phyloP scores from a whole-genome alignment of 2,329 filamentous ascomycete species.

The Lasiodiplodia gonubiensis region DNA sequence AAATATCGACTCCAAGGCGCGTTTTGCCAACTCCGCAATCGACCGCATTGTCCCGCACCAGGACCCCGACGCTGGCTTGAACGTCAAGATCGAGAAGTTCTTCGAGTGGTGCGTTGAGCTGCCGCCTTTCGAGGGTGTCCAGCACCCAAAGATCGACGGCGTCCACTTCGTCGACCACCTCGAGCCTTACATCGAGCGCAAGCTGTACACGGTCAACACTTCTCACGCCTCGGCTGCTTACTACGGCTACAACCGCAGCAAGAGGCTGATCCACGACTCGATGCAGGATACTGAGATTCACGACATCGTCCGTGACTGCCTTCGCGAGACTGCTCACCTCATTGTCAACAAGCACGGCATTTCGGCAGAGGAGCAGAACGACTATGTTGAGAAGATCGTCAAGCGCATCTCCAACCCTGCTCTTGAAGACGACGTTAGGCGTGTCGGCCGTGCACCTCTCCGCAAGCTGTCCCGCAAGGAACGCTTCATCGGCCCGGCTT shows the following conservation, averaged over 20 bases:
- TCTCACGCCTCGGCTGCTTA: constrained; percentile 95
- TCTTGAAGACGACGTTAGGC: constrained; percentile 89
- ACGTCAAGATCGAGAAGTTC: constrained; percentile 97
- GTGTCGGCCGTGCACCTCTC: constrained; percentile 91
- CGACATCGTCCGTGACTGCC: constrained; percentile 76
- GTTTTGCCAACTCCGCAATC: constrained; percentile 97
- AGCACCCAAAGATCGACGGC: constrained; percentile 77
- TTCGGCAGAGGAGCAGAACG: constrained; percentile 72
- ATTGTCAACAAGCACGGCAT: constrained; percentile 90
- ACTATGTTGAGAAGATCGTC: constrained; percentile 92
- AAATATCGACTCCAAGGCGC: constrained; percentile 74
- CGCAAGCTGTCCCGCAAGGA: constrained; percentile 95
- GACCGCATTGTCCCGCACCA: constrained; percentile 97
- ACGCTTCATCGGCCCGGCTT: constrained; percentile 91
- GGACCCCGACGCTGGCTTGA: constrained; percentile 76
- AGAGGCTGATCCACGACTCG: constrained; percentile 88
- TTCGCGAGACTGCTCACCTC: constrained; percentile 84
- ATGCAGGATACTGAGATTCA: constrained; percentile 81
- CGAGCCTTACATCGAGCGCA: constrained; percentile 96
- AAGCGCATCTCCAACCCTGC: constrained; percentile 91
- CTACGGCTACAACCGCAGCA: constrained; percentile 86
- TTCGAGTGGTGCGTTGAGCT: constrained; percentile 98
- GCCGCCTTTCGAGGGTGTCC: constrained; percentile 74
- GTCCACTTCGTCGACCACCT: constrained; percentile 94
- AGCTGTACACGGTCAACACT: constrained; percentile 99